Evolutionary conservation across 2,329 filamentous ascomycete genomes (phyloP), one percentile per base, ranked within the genome.

Genomic region (Aspergillus luchuensis): DNA sequence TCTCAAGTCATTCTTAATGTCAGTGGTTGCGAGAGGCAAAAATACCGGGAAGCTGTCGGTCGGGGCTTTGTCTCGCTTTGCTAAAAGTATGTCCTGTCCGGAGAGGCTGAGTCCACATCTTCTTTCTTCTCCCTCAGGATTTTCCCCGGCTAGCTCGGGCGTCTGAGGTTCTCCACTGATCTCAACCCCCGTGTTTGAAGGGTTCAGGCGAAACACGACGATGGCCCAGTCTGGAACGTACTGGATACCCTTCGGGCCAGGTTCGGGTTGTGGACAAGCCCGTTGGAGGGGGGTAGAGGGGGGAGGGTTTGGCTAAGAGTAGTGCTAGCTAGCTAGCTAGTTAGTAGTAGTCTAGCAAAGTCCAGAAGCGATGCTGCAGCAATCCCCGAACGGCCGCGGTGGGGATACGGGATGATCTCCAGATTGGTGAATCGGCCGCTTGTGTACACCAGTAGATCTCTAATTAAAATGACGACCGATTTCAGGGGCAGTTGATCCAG

Each of bases 381-480:
- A 43, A 33, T 38, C 13, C 15, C 51, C 48, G 57, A 36, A 15
- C 25, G 41, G 49, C 39, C 56, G 30, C 38, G 28, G 57, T 59
- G 57, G 57, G 53, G 57, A 54, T 39, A 43, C 52, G 53, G 53
- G 39, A 47, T 41, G 49, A 58, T 58, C 56, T 39, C 47, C 48
- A 49, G 53, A 45, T 56, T 30, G 39, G 53, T 45, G 53, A 56
- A 45, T 45, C 39, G 53, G 53, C 39, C 53, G 41, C 23, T 47
- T 30, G 53, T 56, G 39, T 56, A 56, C 53, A 17, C 33, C 39
- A 56, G 53, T 47, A 56, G 53, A 56, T 56, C 53, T 45, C 25
- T 25, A 43, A 39, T 56, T 38, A 33, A 56, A 33, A 47, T 45
- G 41, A 45, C 33, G 53, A 56, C 25, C 53, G 53, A 56, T 43